Evolutionary conservation across 345 rosid species (phyloP).

Genomic region (Citrus maxima): DNA sequence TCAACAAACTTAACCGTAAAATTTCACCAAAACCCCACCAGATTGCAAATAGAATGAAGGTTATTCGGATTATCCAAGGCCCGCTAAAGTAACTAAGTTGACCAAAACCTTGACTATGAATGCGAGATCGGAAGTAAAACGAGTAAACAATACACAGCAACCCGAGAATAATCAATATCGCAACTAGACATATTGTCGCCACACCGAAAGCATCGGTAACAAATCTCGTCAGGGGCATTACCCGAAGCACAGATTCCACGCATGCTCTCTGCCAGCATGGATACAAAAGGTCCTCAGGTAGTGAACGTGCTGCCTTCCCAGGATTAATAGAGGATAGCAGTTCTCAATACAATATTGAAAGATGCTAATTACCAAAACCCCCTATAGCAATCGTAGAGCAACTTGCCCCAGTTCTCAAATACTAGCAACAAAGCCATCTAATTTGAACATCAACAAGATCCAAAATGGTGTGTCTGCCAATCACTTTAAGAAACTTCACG

Average conservation of each 20-base stretch:
- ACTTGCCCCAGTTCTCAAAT: neutral
- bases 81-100: slow-evolving; percentile 80
- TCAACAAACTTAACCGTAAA: slow-evolving; percentile 64
- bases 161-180: slow-evolving; percentile 66
- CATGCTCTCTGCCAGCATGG: slow-evolving; percentile 99
- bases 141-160: slow-evolving; percentile 79
- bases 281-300: slow-evolving; percentile 59
- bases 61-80: slow-evolving; percentile 88
- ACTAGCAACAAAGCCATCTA: neutral
- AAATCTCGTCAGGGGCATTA: slow-evolving; percentile 97
- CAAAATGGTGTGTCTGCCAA: slow-evolving; percentile 5
- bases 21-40: slow-evolving; percentile 97
- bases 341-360: slow-evolving; percentile 16
- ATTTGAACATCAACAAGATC: neutral
- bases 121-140: slow-evolving; percentile 69
- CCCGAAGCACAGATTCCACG: slow-evolving; percentile 95
- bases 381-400: neutral
- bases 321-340: slow-evolving; percentile 18
- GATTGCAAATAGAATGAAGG: slow-evolving; percentile 55
- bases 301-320: slow-evolving; percentile 31
- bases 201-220: slow-evolving; percentile 98
- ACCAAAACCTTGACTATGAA: slow-evolving; percentile 49
- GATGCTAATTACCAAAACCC: slow-evolving; percentile 14
- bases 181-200: slow-evolving; percentile 86
- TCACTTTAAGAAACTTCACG: slow-evolving; percentile 28